Evolutionary conservation across 2,329 filamentous ascomycete species (phyloP), one percentile per base, ranked within the genome.

Genomic region (Diplodia sapinea): DNA sequence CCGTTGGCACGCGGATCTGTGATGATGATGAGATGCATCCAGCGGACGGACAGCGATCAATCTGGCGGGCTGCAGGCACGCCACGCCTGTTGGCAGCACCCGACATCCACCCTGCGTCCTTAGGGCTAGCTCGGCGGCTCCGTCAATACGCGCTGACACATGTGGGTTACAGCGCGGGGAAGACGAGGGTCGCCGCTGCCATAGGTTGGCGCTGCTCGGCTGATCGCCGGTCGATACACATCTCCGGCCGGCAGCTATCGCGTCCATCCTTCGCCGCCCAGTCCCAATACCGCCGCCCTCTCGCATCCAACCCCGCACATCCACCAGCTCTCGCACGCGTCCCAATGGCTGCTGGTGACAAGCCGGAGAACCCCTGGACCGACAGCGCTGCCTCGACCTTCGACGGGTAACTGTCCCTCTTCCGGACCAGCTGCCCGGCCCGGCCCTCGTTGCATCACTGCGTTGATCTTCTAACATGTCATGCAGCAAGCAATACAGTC

Each of bases 401-500:
- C 74, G 78, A 78, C 65, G 79, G 74, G 79, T 81, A 74, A 68
- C 61, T 67, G 33, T 31, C 31, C 61, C 64, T 38, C 38, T 13
- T 54, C 56, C 67, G 47, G n/a, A 40, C 29, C 29, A 17, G 26
- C 64, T 55, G 50, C 51, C 63, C 52, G 63, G 50, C 63, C 63
- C 52, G 64, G 40, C 64, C 64, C 64, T 66, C 55, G 17, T 9
- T 9, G 54, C 40, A 12, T 29, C 31, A 51, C 50, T 33, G n/a
- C 31, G 20, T 9, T 31, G 40, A 59, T 9, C 8, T 7, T 62
- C 55, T 57, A 54, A 52, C 65, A 8, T 50, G 69, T 47, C 29
- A 33, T 36, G 59, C 57, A 97, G 94, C 72, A 98, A 98, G 84
- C 86, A 85, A 66, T 88, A 90, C 75, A 97, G 93, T 83, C 89